Conservation (phyloP, 2,329 filamentous ascomycete genomes). For the Trichoderma pleuroti region DNA sequence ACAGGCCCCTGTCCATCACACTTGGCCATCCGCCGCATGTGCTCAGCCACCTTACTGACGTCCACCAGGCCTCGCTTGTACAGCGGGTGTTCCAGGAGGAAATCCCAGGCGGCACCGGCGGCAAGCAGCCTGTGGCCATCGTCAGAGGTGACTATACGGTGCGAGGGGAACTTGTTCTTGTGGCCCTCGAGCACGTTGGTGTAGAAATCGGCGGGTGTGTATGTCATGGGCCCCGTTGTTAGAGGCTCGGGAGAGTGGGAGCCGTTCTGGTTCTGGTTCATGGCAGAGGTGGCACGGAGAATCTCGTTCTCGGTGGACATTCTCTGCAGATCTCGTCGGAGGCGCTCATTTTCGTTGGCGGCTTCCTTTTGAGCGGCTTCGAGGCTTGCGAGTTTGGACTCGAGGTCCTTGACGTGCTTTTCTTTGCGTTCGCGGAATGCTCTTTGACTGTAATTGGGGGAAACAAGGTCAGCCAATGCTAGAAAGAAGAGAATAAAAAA, state of each 20-base stretch:
- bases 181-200: conserved; percentile 59
- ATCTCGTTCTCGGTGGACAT: conserved; percentile 91
- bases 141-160: conserved; percentile 65
- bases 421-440: conserved; percentile 97
- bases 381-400: conserved; percentile 75
- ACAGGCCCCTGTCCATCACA: conserved; percentile 88
- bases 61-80: conserved; percentile 77
- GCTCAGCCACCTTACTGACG: conserved; percentile 74
- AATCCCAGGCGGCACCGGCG: conserved; percentile 81
- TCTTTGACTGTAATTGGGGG: conserved; percentile 64
- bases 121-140: conserved; percentile 67
- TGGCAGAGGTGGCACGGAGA: conserved; percentile 69
- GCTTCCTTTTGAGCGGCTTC: conserved; percentile 71
- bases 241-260: conserved; percentile 46
- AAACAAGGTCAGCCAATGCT: background rate
- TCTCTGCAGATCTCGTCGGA: conserved; percentile 80
- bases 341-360: conserved; percentile 77
- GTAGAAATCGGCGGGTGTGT: conserved; percentile 70
- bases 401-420: conserved; percentile 87
- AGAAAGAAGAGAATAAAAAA: background rate
- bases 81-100: conserved; percentile 76
- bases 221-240: conserved; percentile 66
- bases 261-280: conserved; percentile 32
- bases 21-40: conserved; percentile 68
- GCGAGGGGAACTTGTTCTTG: conserved; percentile 59